Base-by-base conservation (phyloP, 163 green algal species). In the Dunaliella salina region DNA sequence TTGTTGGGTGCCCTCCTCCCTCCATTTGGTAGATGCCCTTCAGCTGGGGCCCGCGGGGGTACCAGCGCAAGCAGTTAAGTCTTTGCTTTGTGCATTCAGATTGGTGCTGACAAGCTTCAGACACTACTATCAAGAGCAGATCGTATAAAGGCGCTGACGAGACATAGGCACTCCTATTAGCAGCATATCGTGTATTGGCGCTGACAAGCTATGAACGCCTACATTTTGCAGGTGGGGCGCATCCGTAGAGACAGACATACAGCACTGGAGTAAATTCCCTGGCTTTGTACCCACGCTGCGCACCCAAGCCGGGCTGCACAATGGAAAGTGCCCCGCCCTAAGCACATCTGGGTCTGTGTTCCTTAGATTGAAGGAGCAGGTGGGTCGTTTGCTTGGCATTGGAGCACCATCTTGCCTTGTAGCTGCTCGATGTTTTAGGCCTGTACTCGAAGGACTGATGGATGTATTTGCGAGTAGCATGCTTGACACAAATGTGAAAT, bases 311-410 rank as follows among this genome's bases (percentile, higher is more conserved):
- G 29, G 80, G 45, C 34, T n/a, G 35, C 71, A 90, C 30, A 81
- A 84, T n/a, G 91, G 93, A 20, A 81, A 88, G 32, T 88, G 84
- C 78, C 15, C 87, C 11, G 72, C 87, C 26, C 88, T 97, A 50
- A 84, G 82, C n/a, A 80, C 79, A 25, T 91, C 92, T 32, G 83
- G 85, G 13, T 92, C 94, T 75, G 87, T 98, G 26, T 97, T 94
- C 89, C 96, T 97, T 93, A 88, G 95, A 15, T 90, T 83, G 85
- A 98, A 98, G 90, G 95, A 98, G 87, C 91, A 92, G 84, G 63
- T 75, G 63, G 63, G 63, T 95, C 92, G 82, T 98, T 97, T 84
- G 5, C 33, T n/a, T 15, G 78, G 78, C 32, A 82, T 25, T 12
- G 40, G 8, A 45, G 25, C 40, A 50, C 40, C 40, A 50, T 50